Conservation (phyloP, 768 basidiomycete species). For the Coprinopsis strossmayeri region DNA sequence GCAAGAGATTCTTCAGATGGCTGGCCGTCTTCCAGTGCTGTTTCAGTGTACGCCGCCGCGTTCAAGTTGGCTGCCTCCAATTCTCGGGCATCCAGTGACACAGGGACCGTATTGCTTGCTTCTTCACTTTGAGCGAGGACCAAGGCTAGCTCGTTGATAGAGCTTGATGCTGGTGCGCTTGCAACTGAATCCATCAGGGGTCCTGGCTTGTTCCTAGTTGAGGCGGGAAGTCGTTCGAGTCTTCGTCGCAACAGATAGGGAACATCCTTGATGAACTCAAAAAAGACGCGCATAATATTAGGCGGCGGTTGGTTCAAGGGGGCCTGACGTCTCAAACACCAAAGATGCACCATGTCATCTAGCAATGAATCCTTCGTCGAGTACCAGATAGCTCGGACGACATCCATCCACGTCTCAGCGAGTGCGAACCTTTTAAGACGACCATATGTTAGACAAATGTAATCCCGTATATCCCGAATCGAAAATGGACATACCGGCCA, state of each 20-base stretch:
- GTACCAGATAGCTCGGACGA: not conserved
- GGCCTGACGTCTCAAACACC: not conserved
- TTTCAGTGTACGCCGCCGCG: not conserved
- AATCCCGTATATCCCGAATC: not conserved
- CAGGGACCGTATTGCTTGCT: too few species aligned
- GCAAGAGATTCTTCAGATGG: not conserved
- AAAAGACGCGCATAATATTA: not conserved
- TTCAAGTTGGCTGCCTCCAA: not conserved
- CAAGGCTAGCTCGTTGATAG: too few species aligned
- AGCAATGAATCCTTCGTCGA: not conserved
- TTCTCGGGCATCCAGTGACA: too few species aligned
- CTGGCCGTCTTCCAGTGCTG: not conserved
- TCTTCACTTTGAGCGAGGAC: too few species aligned
- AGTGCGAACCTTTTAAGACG: not conserved
- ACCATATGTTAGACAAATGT: too few species aligned
- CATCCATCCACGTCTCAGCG: not conserved
- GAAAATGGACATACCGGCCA: not conserved
- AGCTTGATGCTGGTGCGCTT: too few species aligned
- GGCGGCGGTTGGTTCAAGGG: not conserved
- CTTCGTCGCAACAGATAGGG: not conserved
- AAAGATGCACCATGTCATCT: not conserved
- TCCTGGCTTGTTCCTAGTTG: not conserved
- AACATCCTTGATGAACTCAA: not conserved
- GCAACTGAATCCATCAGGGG: not conserved
- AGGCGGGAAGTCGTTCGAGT: not conserved